Conservation (phyloP, 2,329 filamentous ascomycete genomes). For the Fusarium nelsonii region DNA sequence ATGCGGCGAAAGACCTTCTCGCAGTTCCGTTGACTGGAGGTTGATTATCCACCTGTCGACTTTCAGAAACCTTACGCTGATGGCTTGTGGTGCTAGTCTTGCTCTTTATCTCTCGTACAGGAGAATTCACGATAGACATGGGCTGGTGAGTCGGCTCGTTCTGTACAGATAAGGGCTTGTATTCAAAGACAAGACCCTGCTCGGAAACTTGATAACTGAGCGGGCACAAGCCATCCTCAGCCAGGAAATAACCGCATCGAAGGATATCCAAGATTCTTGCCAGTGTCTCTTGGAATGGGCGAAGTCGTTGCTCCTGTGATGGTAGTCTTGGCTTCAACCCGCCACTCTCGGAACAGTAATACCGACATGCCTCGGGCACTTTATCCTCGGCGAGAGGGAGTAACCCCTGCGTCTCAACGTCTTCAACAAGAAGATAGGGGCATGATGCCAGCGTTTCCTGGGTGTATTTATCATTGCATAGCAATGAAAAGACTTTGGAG, state of each 20-base stretch:
- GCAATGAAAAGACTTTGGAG: conserved; percentile 60
- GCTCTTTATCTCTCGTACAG: conserved; percentile 11
- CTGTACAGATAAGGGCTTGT: conserved; percentile 36
- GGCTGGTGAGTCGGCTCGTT: conserved; percentile 16
- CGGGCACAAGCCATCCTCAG: conserved; percentile 57
- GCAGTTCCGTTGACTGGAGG: conserved; percentile 7
- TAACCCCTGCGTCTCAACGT: conserved; percentile 61
- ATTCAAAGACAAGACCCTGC: conserved; percentile 52
- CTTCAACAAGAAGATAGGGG: conserved; percentile 65
- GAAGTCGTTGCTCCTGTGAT: conserved; percentile 50
- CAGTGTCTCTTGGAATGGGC: conserved; percentile 54
- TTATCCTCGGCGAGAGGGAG: conserved; percentile 56
- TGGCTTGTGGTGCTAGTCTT: conserved; percentile 21
- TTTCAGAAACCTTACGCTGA: conserved; percentile 26
- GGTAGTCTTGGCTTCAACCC: conserved; percentile 57
- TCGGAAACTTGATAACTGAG: conserved; percentile 50
- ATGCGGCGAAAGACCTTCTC: conserved; percentile 13
- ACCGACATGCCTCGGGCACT: conserved; percentile 57
- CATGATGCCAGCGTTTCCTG: conserved; percentile 55
- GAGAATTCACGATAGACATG: conserved; percentile 36
- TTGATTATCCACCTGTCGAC: conserved; percentile 18
- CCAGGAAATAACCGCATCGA: conserved; percentile 62
- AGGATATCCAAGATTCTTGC: conserved; percentile 64
- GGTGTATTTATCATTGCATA: conserved; percentile 60
- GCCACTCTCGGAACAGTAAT: conserved; percentile 53